phyloP scores from a whole-genome alignment of 1,139 yeast species.

The Pneumocystis murina region DNA sequence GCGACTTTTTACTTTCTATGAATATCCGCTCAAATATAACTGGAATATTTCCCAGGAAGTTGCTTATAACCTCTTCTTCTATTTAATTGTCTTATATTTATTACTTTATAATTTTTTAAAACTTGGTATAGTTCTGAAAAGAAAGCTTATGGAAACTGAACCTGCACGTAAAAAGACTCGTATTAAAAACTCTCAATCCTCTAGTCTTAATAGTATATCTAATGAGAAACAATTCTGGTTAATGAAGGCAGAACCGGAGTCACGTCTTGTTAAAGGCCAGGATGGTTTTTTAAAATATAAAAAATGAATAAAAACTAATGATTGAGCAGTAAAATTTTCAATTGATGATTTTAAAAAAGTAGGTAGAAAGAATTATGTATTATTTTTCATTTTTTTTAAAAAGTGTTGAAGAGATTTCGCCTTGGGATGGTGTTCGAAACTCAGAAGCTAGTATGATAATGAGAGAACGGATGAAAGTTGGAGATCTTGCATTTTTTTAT shows the following conservation, averaged over 20 bases:
- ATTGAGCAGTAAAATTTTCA: slow-evolving; percentile 24
- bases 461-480: slow-evolving; percentile 29
- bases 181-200: neutral
- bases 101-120: too few relatives aligned
- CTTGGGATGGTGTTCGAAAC: slow-evolving; percentile 46
- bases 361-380: slow-evolving; percentile 11
- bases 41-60: too few relatives aligned
- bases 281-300: slow-evolving; percentile 23
- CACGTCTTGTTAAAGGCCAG: slow-evolving; percentile 34
- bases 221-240: slow-evolving; percentile 32
- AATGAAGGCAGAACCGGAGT: slow-evolving; percentile 38
- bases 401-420: slow-evolving; percentile 18
- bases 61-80: neutral
- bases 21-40: too few relatives aligned
- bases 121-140: too few relatives aligned
- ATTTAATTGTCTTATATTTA: neutral
- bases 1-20: too few relatives aligned
- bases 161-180: neutral
- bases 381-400: neutral
- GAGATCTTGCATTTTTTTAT: slow-evolving; percentile 36
- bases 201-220: neutral
- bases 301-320: neutral
- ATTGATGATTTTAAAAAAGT: slow-evolving; percentile 30
- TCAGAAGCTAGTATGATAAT: slow-evolving; percentile 39
- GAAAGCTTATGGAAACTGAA: neutral